These are phyloP conservation scores for Achlya hypogyna DNA, from an alignment of 352 stramenopile species.

Conservation along the genomic window DNA sequence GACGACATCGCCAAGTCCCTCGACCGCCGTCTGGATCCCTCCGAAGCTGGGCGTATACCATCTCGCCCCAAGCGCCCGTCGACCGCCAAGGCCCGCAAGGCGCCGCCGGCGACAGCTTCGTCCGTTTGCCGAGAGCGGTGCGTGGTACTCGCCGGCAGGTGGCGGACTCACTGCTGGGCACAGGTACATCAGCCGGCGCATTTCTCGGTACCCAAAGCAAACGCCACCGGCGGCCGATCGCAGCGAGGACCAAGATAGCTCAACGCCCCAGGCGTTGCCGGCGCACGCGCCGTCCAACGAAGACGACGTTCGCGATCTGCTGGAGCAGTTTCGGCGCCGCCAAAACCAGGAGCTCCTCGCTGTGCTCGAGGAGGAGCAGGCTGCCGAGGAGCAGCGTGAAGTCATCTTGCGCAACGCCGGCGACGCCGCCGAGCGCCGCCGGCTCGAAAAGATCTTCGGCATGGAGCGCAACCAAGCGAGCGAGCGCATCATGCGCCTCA, in stretches of 20 bases:
- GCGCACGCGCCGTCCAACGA: background rate
- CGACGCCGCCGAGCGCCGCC: slow-evolving; percentile 29
- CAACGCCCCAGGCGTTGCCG: background rate
- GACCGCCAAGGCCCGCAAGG: background rate
- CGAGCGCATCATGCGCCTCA: slow-evolving; percentile 76
- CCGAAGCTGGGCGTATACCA: background rate
- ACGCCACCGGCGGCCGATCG: no score
- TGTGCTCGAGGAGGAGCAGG: slow-evolving; percentile 68
- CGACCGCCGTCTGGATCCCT: background rate
- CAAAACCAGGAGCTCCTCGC: slow-evolving; percentile 68
- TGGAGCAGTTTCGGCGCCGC: slow-evolving; percentile 43
- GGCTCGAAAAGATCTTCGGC: slow-evolving; percentile 63
- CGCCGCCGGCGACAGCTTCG: background rate
- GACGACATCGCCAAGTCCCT: background rate
- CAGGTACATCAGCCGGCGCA: slow-evolving; percentile 9
- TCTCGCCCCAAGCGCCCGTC: background rate
- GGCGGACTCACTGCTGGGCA: background rate
- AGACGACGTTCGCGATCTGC: slow-evolving; percentile 24
- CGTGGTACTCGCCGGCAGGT: no score
- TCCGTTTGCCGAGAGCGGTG: background rate
- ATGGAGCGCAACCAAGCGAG: slow-evolving; percentile 58
- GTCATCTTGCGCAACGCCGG: slow-evolving; percentile 40
- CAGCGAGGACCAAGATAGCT: no score
- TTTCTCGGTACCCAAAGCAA: background rate
- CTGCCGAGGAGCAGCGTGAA: slow-evolving; percentile 71